phyloP scores from a whole-genome alignment of 73 alveolate genomes.

The Symbiodinium natans region DNA sequence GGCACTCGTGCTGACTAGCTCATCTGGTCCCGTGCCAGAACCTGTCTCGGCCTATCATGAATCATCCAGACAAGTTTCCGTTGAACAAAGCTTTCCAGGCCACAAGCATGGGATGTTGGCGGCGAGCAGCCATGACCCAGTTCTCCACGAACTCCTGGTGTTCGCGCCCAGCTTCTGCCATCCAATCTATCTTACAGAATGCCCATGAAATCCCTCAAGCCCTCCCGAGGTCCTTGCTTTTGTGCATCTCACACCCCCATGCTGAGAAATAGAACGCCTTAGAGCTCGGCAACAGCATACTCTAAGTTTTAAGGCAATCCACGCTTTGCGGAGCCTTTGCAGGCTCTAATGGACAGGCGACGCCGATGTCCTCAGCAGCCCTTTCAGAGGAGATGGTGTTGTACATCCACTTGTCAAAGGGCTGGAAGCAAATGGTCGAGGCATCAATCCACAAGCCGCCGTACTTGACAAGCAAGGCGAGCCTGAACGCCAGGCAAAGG shows the following conservation, averaged over 20 bases:
- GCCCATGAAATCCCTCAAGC: too few species aligned
- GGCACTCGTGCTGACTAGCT: too few species aligned
- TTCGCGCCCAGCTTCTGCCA: not conserved
- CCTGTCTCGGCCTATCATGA: too few species aligned
- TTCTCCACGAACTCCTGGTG: constrained; percentile 85
- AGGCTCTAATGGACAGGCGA: not conserved
- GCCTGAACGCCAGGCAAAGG: not conserved
- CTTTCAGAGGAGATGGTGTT: constrained; percentile 17
- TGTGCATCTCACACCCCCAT: constrained; percentile 92
- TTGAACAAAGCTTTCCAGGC: constrained; percentile 89
- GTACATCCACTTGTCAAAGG: constrained; percentile 52
- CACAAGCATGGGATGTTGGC: constrained; percentile 54
- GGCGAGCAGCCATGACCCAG: constrained; percentile 78
- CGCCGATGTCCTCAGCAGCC: constrained; percentile 22
- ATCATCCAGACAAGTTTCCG: not conserved
- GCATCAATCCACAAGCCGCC: constrained; percentile 93
- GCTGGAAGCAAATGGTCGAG: constrained; percentile 66
- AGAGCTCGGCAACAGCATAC: too few species aligned
- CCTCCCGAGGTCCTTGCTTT: constrained; percentile 63
- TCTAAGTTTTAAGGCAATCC: not conserved
- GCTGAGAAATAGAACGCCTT: constrained; percentile 83
- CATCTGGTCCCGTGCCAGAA: too few species aligned
- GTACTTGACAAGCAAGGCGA: constrained; percentile 63
- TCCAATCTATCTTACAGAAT: too few species aligned
- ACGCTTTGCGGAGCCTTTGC: not conserved